These are phyloP conservation scores for Rhizophora apiculata DNA, from an alignment of 345 rosid species.

Conservation along the genomic window DNA sequence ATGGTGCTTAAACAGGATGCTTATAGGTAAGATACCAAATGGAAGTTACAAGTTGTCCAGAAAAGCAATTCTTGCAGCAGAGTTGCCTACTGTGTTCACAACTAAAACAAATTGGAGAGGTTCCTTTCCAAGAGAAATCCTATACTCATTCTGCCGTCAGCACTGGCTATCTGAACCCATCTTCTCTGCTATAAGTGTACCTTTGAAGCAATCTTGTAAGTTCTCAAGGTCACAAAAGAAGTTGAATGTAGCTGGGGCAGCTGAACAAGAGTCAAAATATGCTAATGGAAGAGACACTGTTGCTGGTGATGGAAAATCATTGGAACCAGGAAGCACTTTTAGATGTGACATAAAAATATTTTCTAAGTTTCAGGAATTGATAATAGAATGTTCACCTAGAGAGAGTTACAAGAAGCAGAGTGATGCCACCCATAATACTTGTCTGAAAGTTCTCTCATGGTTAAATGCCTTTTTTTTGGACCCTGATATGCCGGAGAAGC, in stretches of 20 bases:
- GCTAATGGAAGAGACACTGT: conserved; percentile 31
- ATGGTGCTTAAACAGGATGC: conserved; percentile 41
- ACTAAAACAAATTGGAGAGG: conserved; percentile 86
- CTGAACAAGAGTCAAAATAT: conserved; percentile 26
- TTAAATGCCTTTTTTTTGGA: conserved; percentile 56
- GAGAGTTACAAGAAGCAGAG: conserved; percentile 58
- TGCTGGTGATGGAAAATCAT: conserved; percentile 20
- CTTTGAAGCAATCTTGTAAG: conserved; percentile 42
- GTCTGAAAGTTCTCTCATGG: conserved; percentile 73
- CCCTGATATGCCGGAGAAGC: conserved; percentile 40
- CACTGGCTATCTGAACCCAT: conserved; percentile 77
- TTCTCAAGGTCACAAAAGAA: conserved; percentile 50
- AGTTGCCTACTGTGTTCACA: conserved; percentile 63
- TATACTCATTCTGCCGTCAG: conserved; percentile 74
- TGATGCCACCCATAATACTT: conserved; percentile 71
- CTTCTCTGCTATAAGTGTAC: conserved; percentile 36
- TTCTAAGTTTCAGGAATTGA: conserved; percentile 58
- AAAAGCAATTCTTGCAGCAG: conserved; percentile 63
- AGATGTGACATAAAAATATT: conserved; percentile 66
- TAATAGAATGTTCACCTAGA: conserved; percentile 61
- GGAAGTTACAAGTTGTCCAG: conserved; percentile 82
- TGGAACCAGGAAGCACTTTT: conserved; percentile 35
- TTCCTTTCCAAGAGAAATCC: conserved; percentile 72
- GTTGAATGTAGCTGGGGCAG: conserved; percentile 39
- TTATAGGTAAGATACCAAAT: conserved; percentile 62